Evolutionary conservation across 148 eudicot genomes (phyloP).

Genomic region (Chenopodium album): DNA sequence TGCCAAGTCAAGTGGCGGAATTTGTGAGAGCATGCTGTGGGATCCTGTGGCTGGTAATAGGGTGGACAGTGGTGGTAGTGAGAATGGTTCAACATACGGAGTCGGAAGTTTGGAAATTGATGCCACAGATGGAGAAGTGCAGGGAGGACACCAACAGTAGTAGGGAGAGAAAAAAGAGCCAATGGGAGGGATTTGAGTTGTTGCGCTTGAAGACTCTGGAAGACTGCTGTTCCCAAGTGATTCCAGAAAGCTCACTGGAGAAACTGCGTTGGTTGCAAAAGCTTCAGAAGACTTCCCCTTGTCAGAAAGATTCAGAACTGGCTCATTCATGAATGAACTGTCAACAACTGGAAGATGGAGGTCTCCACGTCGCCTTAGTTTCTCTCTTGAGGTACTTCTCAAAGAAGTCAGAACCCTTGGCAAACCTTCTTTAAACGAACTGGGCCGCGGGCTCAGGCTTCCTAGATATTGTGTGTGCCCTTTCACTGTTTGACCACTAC

Average conservation of each 20-base stretch:
- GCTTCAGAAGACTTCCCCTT: slow-evolving; percentile 36
- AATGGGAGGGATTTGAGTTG: slow-evolving; percentile 41
- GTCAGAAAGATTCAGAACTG: slow-evolving; percentile 29
- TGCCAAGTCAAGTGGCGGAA: slow-evolving; percentile 41
- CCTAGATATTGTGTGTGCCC: slow-evolving; percentile 40
- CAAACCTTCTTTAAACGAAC: slow-evolving; percentile 57
- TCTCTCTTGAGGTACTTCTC: slow-evolving; percentile 52
- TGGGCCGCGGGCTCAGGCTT: slow-evolving; percentile 65
- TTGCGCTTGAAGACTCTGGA: slow-evolving; percentile 32
- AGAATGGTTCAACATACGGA: slow-evolving; percentile 42
- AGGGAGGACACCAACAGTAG: slow-evolving; percentile 95
- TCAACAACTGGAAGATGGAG: slow-evolving; percentile 29
- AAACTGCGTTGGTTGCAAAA: slow-evolving; percentile 17
- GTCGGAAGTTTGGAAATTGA: slow-evolving; percentile 42
- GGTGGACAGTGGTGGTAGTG: slow-evolving; percentile 68
- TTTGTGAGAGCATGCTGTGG: slow-evolving; percentile 38
- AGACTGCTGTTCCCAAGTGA: slow-evolving; percentile 41
- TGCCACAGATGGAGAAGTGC: slow-evolving; percentile 46
- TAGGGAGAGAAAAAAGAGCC: slow-evolving; percentile 63
- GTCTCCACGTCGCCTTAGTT: slow-evolving; percentile 52
- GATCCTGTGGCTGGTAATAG: slow-evolving; percentile 51
- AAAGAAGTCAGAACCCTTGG: slow-evolving; percentile 42
- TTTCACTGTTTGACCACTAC: slow-evolving; percentile 42
- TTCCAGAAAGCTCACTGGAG: slow-evolving; percentile 42
- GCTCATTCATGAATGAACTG: slow-evolving; percentile 28